Evolutionary conservation across 129 eudicot species (phyloP).

Genomic region (Artemisia annua): DNA sequence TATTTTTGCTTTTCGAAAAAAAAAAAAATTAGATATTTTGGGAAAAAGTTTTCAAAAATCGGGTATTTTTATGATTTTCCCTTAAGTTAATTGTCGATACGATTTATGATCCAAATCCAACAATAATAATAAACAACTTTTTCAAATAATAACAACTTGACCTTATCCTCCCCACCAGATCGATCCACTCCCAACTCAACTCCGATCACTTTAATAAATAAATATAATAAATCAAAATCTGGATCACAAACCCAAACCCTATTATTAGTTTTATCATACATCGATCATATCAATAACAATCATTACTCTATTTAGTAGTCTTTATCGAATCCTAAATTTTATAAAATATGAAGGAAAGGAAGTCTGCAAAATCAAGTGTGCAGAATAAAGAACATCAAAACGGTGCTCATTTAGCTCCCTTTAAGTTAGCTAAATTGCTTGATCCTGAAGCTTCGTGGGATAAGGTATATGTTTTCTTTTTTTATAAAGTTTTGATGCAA

Average conservation of each 20-base stretch:
- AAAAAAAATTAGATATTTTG: too few species aligned
- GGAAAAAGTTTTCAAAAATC: too few species aligned
- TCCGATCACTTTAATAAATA: conserved; percentile 9
- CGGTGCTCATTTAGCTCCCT: conserved; percentile 64
- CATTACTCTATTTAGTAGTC: too few species aligned
- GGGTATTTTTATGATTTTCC: too few species aligned
- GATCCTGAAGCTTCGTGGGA: conserved; percentile 95
- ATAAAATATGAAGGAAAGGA: conserved; percentile 38
- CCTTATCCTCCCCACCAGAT: conserved; percentile 9
- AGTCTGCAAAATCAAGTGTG: conserved; percentile 42
- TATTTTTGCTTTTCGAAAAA: too few species aligned
- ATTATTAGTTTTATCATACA: too few species aligned
- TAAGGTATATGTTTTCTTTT: conserved; percentile 50
- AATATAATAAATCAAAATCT: not conserved
- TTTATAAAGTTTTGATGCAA: not conserved
- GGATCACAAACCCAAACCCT: too few species aligned
- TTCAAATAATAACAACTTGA: conserved; percentile 17
- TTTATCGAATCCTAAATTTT: conserved; percentile 6
- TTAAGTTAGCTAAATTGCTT: conserved; percentile 61
- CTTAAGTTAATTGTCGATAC: too few species aligned
- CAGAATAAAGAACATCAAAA: conserved; percentile 40
- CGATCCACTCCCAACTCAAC: conserved; percentile 9
- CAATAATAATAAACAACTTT: not conserved
- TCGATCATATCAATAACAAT: too few species aligned
- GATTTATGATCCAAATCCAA: too few species aligned